Percentiles rank a stretch among this genome's conserved stretches.
phyloP scores from a whole-genome alignment of 2,329 filamentous ascomycete species.

The Colletotrichum caudatum region DNA sequence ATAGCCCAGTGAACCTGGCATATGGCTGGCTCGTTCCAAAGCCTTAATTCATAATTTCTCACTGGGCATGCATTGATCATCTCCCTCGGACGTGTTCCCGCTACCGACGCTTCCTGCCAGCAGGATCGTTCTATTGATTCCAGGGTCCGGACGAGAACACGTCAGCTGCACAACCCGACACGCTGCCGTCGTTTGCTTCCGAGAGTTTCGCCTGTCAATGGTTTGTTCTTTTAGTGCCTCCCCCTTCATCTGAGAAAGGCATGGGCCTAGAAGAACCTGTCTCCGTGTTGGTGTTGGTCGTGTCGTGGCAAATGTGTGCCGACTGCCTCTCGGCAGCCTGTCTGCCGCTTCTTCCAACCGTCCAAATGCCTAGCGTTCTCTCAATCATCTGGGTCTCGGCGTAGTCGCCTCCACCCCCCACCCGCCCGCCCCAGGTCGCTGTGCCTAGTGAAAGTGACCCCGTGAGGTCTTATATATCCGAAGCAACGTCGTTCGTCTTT shows the following conservation, averaged over 20 bases:
- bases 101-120: constrained; percentile 12
- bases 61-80: constrained; percentile 31
- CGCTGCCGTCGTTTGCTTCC: constrained; percentile 11
- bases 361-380: constrained; percentile 20
- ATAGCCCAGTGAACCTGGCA: neutral
- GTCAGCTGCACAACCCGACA: neutral
- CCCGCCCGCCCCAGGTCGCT: neutral
- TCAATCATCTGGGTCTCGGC: constrained; percentile 34
- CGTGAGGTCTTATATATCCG: constrained; percentile 32
- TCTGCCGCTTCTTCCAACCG: neutral
- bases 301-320: constrained; percentile 12
- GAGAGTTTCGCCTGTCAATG: constrained; percentile 19
- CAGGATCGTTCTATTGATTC: neutral
- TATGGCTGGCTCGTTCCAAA: neutral
- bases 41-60: neutral
- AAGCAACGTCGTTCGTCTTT: constrained; percentile 22
- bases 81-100: constrained; percentile 20
- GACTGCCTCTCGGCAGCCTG: constrained; percentile 10
- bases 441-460: neutral
- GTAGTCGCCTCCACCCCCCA: constrained; percentile 16
- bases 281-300: constrained; percentile 23
- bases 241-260: constrained; percentile 7
- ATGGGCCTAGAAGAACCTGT: constrained; percentile 25
- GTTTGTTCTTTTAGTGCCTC: constrained; percentile 9
- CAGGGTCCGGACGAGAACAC: constrained; percentile 15